Conservation (phyloP, 371 early-diverging fungal species). For the Zopfochytrium polystomum region DNA sequence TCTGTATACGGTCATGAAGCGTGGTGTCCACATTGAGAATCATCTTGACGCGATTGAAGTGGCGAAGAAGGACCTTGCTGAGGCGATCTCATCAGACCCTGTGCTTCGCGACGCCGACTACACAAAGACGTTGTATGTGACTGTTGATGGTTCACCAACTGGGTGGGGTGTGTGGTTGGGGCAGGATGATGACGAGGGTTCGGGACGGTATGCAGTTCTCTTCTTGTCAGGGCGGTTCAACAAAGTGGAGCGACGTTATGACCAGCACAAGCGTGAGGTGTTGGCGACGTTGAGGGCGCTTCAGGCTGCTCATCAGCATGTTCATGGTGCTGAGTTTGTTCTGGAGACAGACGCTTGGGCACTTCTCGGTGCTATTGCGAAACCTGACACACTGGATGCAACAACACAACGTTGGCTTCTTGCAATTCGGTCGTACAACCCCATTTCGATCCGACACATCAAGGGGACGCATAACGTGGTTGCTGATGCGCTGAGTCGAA, state of each 20-base stretch:
- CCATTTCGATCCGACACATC: constrained; percentile 5
- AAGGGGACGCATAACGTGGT: constrained; percentile 7
- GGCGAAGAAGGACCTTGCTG: constrained; percentile 10
- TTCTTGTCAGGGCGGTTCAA: constrained; percentile 12
- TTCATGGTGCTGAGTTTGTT: constrained; percentile 9
- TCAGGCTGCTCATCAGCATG: constrained; percentile 2
- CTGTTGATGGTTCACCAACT: constrained; percentile 11
- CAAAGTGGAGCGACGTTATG: constrained; percentile 13
- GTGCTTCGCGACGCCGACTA: constrained; percentile 6
- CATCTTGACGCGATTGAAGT: background rate
- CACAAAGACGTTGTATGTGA: constrained; percentile 7
- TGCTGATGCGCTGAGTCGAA: constrained; percentile 1
- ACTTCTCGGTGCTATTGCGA: constrained; percentile 7
- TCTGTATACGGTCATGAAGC: constrained; percentile 9
- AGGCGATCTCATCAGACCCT: constrained; percentile 1
- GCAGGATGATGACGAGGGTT: constrained; percentile 16
- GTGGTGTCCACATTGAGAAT: constrained; percentile 4
- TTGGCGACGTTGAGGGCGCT: constrained; percentile 4
- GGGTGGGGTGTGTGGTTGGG: constrained; percentile 12
- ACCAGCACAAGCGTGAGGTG: constrained; percentile 16
- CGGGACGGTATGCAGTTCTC: constrained; percentile 9
- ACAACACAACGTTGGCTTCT: constrained; percentile 7
- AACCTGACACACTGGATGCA: constrained; percentile 4
- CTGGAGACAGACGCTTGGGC: constrained; percentile 4
- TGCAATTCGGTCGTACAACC: constrained; percentile 2